Evolutionary conservation across 257 asterid genomes (phyloP), one percentile per base, ranked within the genome.

Genomic region (Plectranthus barbatus): DNA sequence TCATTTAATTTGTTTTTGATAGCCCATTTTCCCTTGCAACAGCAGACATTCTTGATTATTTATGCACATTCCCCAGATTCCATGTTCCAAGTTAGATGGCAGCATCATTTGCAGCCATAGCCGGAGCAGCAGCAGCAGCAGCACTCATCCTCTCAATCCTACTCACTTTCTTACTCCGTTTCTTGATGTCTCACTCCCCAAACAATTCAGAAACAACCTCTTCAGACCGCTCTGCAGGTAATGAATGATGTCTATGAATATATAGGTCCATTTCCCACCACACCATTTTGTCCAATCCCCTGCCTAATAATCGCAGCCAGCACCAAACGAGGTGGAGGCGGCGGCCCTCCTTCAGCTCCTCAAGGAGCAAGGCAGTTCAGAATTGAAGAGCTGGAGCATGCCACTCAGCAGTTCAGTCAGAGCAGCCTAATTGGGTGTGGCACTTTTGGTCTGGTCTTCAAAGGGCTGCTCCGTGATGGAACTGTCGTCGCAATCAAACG

Each of bases 381-480:
- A 65, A 50, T 81, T 76, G 87, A 83, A 24, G 96, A 88, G 15
- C 67, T 88, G 81, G 89, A 85, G 75, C 81, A 83, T 69, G 89
- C 96, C 56, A 83, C 84, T 0, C 76, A 71, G 46, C 39, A 80
- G 18, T 88, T 88, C 65, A 69, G 55, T 78, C 85, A 80, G 57
- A 73, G 69, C 62, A 83, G 81, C 72, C 82, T 88, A 40, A 88
- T 88, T 42, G 94, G 96, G 11, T 58, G 29, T 52, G 96, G 96
- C 29, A 82, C 62, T 52, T 83, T 85, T 57, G 96, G 96, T 9
- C 69, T 74, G 2, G 94, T 80, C 67, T 85, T 47, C 56, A 88
- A 88, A 77, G 96, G 96, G 2, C 70, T 88, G 67, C 91, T 88
- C 46, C 66, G 58, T 31, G 91, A 88, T 66, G 96, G 96, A 20